Evolutionary conservation across 352 stramenopile species (phyloP).

Genomic region (Phytophthora litchii): DNA sequence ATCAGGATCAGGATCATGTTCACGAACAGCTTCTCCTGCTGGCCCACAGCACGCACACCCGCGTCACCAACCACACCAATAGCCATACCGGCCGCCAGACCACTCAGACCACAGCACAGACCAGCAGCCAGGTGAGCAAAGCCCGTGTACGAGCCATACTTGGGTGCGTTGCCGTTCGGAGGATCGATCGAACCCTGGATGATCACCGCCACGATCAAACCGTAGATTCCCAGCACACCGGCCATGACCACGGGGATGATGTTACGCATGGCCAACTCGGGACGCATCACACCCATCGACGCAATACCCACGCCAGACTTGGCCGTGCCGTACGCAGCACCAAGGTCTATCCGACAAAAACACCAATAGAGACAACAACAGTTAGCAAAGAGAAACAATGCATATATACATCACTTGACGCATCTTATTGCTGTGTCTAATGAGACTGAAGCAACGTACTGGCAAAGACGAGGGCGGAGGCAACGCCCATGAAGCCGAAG

Average conservation of each 20-base stretch:
- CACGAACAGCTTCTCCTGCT: constrained; percentile 98
- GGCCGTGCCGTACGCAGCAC: constrained; percentile 96
- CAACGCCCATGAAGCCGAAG: constrained; percentile 99
- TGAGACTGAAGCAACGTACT: constrained; percentile 27
- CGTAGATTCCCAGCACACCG: constrained; percentile 97
- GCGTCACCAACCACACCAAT: constrained; percentile 97
- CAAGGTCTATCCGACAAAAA: constrained; percentile 79
- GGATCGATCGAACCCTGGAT: constrained; percentile 92
- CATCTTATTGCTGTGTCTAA: neutral
- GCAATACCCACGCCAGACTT: constrained; percentile 98
- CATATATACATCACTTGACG: neutral
- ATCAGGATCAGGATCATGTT: constrained; percentile 99
- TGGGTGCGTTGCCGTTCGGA: constrained; percentile 60
- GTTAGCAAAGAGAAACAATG: constrained; percentile 2
- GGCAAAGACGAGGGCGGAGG: constrained; percentile 88
- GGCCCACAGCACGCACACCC: constrained; percentile 96
- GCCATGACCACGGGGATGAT: constrained; percentile 99
- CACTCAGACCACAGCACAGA: constrained; percentile 94
- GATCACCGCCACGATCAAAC: constrained; percentile 95
- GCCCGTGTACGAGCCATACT: constrained; percentile 95
- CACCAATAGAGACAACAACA: constrained; percentile 6
- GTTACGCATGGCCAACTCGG: constrained; percentile 97
- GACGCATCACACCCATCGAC: constrained; percentile 96
- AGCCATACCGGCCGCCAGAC: constrained; percentile 93
- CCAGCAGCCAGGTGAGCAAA: constrained; percentile 95